phyloP scores from a whole-genome alignment of 257 asterid species.

The Nicotiana sylvestris region DNA sequence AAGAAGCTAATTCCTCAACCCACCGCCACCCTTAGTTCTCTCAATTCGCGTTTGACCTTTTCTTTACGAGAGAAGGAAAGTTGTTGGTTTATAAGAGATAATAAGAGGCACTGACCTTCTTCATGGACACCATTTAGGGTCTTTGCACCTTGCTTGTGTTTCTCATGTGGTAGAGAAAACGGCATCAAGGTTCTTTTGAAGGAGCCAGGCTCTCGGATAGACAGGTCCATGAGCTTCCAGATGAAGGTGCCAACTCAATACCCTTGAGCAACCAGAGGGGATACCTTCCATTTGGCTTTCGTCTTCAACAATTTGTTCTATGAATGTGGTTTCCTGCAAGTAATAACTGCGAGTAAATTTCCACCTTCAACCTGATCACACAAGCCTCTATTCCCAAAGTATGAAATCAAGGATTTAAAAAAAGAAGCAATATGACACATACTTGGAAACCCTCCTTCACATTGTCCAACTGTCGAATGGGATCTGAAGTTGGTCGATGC shows the following conservation, averaged over 20 bases:
- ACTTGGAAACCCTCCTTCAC: slow-evolving; percentile 96
- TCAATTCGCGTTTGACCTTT: not conserved
- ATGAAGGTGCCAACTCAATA: slow-evolving; percentile 86
- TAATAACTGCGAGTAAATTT: not conserved
- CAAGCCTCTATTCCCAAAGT: slow-evolving; percentile 13
- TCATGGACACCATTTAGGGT: not conserved
- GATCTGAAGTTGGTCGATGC: slow-evolving; percentile 67
- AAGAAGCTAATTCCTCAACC: not conserved
- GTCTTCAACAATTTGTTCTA: slow-evolving; percentile 88
- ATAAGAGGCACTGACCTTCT: slow-evolving; percentile 9
- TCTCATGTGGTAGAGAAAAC: slow-evolving; percentile 42
- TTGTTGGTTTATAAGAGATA: not conserved
- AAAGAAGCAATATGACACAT: slow-evolving; percentile 17
- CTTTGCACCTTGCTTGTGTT: not conserved
- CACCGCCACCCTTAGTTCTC: not conserved
- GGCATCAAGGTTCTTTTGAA: slow-evolving; percentile 64
- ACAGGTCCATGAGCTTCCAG: slow-evolving; percentile 49
- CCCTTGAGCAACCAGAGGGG: slow-evolving; percentile 50
- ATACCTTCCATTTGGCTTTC: slow-evolving; percentile 95
- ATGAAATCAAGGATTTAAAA: not conserved
- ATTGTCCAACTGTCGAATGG: slow-evolving; percentile 72
- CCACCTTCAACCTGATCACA: not conserved
- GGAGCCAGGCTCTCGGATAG: slow-evolving; percentile 72
- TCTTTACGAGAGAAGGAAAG: not conserved
- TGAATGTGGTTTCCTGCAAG: slow-evolving; percentile 85